Evolutionary conservation across 805 yeast genomes (phyloP).

Genomic region (Clavispora asparagi): DNA sequence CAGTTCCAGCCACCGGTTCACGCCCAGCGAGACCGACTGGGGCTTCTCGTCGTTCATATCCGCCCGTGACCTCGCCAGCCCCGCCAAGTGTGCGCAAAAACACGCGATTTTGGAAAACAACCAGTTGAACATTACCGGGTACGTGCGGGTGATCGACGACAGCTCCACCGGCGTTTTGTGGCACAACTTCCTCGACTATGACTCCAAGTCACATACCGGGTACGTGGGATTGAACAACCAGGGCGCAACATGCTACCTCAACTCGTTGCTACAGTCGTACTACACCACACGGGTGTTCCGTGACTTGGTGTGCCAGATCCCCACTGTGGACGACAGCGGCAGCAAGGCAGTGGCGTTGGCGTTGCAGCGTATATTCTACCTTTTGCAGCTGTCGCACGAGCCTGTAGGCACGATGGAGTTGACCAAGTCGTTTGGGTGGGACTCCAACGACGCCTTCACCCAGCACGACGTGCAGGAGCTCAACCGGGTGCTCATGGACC

Average conservation of each 20-base stretch:
- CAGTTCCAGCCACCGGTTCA: slow-evolving; percentile 75
- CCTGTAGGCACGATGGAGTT: slow-evolving; percentile 83
- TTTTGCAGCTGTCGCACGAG: slow-evolving; percentile 62
- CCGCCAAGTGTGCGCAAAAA: slow-evolving; percentile 16
- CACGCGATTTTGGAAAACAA: slow-evolving; percentile 47
- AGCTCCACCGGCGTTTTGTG: slow-evolving; percentile 88
- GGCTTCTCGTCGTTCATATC: slow-evolving; percentile 75
- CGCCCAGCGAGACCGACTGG: slow-evolving; percentile 82
- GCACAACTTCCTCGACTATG: slow-evolving; percentile 81
- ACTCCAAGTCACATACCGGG: slow-evolving; percentile 84
- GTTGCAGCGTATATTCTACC: slow-evolving; percentile 81
- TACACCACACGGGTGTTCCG: slow-evolving; percentile 81
- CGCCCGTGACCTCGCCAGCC: slow-evolving; percentile 38
- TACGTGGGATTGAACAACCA: slow-evolving; percentile 91
- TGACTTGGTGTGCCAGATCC: slow-evolving; percentile 82
- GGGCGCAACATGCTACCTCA: slow-evolving; percentile 97
- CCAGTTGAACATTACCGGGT: slow-evolving; percentile 66
- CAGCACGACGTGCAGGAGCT: slow-evolving; percentile 98
- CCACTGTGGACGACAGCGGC: slow-evolving; percentile 45
- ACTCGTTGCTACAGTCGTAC: slow-evolving; percentile 86
- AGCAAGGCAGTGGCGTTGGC: slow-evolving; percentile 61
- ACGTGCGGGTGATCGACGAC: slow-evolving; percentile 74
- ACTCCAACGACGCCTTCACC: slow-evolving; percentile 86
- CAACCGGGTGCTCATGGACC: slow-evolving; percentile 92
- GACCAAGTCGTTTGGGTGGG: slow-evolving; percentile 97